Evolutionary conservation across 306 rosid genomes (phyloP).

Genomic region (Trifolium subterraneum): DNA sequence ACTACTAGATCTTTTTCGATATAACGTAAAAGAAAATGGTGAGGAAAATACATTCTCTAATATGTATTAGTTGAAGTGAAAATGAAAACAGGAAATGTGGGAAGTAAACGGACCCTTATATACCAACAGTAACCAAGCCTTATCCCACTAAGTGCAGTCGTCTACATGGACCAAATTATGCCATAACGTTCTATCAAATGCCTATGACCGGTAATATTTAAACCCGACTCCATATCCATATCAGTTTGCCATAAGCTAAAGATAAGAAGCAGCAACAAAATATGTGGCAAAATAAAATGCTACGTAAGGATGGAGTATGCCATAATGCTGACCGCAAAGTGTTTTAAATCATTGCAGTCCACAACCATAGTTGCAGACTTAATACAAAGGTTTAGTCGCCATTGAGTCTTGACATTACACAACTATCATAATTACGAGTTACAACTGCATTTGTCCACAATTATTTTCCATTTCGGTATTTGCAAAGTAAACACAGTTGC

Average conservation of each 20-base stretch:
- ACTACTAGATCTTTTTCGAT: too few species aligned
- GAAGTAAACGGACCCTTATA: too few species aligned
- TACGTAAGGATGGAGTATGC: not conserved
- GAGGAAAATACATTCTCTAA: too few species aligned
- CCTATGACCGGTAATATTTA: not conserved
- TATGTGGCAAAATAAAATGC: constrained; percentile 5
- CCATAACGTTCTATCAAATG: not conserved
- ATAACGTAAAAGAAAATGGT: too few species aligned
- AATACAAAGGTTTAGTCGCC: not conserved
- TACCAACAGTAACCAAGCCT: too few species aligned
- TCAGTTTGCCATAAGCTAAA: not conserved
- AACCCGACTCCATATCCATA: not conserved
- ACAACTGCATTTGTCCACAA: not conserved
- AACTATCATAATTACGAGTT: not conserved
- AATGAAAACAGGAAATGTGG: too few species aligned
- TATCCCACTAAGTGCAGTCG: too few species aligned
- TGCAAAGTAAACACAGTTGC: not conserved
- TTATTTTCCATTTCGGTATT: not conserved
- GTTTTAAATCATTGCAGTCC: not conserved
- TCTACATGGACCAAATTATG: too few species aligned
- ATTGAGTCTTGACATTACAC: not conserved
- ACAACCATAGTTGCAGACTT: not conserved
- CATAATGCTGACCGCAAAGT: not conserved
- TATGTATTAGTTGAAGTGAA: too few species aligned
- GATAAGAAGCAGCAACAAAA: not conserved